Evolutionary conservation across 805 yeast species (phyloP).

Genomic region (Trichomonascus vanleenenianus): DNA sequence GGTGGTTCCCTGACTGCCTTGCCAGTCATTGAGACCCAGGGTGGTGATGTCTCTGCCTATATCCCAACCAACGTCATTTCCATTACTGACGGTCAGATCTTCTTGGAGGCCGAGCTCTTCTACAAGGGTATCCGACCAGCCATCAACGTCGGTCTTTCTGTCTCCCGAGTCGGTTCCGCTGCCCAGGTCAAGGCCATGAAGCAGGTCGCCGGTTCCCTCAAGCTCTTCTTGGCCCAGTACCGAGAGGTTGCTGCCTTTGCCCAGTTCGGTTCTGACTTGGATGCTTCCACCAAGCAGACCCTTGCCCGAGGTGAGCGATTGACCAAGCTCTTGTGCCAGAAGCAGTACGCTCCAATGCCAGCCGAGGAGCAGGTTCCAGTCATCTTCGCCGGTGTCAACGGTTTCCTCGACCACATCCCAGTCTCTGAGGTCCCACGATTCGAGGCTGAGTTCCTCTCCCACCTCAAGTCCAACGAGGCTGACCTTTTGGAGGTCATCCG

Average conservation of each 20-base stretch:
- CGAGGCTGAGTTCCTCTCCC: constrained; percentile 86
- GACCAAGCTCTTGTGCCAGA: constrained; percentile 97
- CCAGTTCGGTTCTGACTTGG: constrained; percentile 99
- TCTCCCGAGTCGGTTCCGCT: constrained; percentile 99
- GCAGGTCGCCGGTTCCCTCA: constrained; percentile 99
- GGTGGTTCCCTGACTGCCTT: constrained; percentile 94
- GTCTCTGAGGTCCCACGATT: constrained; percentile 81
- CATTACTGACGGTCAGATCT: constrained; percentile 95
- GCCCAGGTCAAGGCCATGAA: constrained; percentile 99
- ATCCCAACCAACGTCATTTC: constrained; percentile 97
- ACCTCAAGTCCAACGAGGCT: constrained; percentile 84
- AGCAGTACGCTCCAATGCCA: constrained; percentile 92
- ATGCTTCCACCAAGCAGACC: constrained; percentile 99
- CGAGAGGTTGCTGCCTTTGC: constrained; percentile 99
- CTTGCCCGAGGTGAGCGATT: constrained; percentile 99
- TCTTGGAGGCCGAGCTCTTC: constrained; percentile 99
- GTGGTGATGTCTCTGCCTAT: constrained; percentile 98
- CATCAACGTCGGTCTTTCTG: constrained; percentile 98
- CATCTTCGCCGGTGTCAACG: constrained; percentile 99
- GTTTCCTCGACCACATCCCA: constrained; percentile 86
- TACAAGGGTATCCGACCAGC: constrained; percentile 99
- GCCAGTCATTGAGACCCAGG: constrained; percentile 96
- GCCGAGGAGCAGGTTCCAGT: constrained; percentile 99
- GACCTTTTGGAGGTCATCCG: constrained; percentile 78
- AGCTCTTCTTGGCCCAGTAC: constrained; percentile 99